Conservation (phyloP, 257 asterid genomes). For the Verbena officinalis region DNA sequence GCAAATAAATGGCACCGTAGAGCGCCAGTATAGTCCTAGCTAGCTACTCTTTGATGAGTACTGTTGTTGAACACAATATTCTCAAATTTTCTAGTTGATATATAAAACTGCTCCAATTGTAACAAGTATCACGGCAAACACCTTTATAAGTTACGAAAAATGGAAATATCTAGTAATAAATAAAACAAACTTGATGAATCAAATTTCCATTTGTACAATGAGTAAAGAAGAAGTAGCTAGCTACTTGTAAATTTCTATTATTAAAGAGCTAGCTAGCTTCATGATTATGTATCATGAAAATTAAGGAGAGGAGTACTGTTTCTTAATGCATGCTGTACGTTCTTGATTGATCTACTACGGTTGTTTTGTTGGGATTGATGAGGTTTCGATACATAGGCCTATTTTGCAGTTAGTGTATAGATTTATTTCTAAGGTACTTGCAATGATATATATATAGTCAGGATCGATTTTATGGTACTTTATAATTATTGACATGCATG, state of each 20-base stretch:
- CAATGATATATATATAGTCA: too few relatives aligned
- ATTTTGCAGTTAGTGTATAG: not conserved
- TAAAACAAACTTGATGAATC: not conserved
- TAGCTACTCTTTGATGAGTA: conserved; percentile 86
- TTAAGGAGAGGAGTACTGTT: conserved; percentile 12
- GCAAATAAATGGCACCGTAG: conserved; percentile 70
- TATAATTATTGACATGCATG: conserved; percentile 26
- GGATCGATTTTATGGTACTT: too few relatives aligned
- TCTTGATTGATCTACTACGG: conserved; percentile 18
- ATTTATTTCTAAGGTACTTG: conserved; percentile 20
- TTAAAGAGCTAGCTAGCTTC: conserved; percentile 33
- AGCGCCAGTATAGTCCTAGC: too few relatives aligned
- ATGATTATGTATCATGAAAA: conserved; percentile 55
- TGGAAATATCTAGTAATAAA: not conserved
- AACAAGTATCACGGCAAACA: conserved; percentile 56
- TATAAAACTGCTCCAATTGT: conserved; percentile 74
- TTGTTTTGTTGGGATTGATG: not conserved
- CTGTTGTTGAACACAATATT: conserved; percentile 71
- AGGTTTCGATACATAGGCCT: too few relatives aligned
- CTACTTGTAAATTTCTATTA: too few relatives aligned
- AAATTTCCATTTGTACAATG: too few relatives aligned
- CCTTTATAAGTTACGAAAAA: conserved; percentile 38
- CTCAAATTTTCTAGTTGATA: conserved; percentile 74
- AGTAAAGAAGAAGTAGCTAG: too few relatives aligned
- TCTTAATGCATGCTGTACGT: not conserved